Base-by-base conservation (phyloP, 192 early-diverging fungal species). In the Allomyces macrogynus region DNA sequence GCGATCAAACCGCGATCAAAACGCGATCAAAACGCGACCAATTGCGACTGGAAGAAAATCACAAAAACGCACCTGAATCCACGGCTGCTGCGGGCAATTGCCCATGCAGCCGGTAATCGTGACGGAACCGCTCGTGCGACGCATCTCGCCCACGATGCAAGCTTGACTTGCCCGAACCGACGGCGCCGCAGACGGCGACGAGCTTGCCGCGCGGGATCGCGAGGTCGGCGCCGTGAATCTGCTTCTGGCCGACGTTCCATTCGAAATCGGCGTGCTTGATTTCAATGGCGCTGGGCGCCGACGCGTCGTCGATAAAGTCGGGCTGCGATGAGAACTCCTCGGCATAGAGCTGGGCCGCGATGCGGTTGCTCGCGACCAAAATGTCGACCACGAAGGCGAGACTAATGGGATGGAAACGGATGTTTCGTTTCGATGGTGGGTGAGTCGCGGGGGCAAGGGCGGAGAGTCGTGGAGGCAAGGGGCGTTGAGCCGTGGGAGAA, bases 61-160 rank as follows among this genome's bases (percentile, higher is more conserved):
- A 7, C 32, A 7, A 40, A 40, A 40, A 40, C 32, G 32, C 32
- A 40, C 32, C 49, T 57, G 87, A 61, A 97, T 90, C 92, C 92
- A 97, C 4, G 92, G 83, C 24, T 77, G 77, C 72, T 94, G 93
- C 32, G 88, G 79, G 22, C 82, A 77, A 68, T 92, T 20, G 3
- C 16, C 86, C 23, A 95, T 75, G 2, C 70, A 74, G 0, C 89
- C 89, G 18, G 77, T 73, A 10, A 89, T 77, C 0, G 72, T 65
- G 3, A 90, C 80, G 0, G 67, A 64, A 3, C 90, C 90, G 14
- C 61, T 42, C 1, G 70, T 68, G 64, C 79, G 77, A 64, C 77
- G 83, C 76, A 90, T 86, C 65, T 93, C 91, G 18, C 92, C 89
- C 24, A 92, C 79, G 62, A 96, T 75, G 10, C 24, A 96, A 72